A percentile compares a stretch with the other conserved stretches of the same genome.
Conservation (phyloP, 495 filamentous ascomycete genomes). For the Penicillium steckii region DNA sequence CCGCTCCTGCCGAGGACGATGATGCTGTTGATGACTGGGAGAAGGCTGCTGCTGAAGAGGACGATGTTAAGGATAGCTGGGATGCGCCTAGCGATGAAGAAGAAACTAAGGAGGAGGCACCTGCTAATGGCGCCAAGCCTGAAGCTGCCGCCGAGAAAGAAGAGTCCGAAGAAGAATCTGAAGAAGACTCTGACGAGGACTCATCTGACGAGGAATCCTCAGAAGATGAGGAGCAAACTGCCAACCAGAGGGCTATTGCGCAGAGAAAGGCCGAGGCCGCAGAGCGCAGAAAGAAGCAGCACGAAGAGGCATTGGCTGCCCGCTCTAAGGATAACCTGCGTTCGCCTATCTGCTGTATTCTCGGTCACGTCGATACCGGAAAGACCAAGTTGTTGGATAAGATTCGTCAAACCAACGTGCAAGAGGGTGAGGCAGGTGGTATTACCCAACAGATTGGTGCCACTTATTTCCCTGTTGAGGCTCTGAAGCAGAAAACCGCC, state of each 20-base stretch:
- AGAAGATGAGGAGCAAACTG: slow-evolving; percentile 68
- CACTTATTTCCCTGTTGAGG: slow-evolving; percentile 97
- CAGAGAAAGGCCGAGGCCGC: slow-evolving; percentile 84
- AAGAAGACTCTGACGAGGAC: slow-evolving; percentile 49
- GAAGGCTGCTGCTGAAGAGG: slow-evolving; percentile 73
- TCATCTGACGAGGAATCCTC: slow-evolving; percentile 56
- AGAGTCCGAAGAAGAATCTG: slow-evolving; percentile 27
- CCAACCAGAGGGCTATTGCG: slow-evolving; percentile 64
- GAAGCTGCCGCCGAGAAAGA: slow-evolving; percentile 17
- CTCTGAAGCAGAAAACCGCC: slow-evolving; percentile 82
- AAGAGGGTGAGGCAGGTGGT: slow-evolving; percentile 99
- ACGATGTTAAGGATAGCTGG: slow-evolving; percentile 90
- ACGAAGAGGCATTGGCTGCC: slow-evolving; percentile 88
- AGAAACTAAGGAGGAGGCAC: slow-evolving; percentile 18
- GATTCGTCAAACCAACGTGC: slow-evolving; percentile 97
- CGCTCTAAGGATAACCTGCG: slow-evolving; percentile 92
- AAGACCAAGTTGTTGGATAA: slow-evolving; percentile 99
- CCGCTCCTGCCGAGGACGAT: slow-evolving; percentile 55
- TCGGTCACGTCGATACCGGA: slow-evolving; percentile 99
- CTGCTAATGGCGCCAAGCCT: slow-evolving; percentile 8
- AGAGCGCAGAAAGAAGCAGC: slow-evolving; percentile 82
- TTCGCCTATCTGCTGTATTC: slow-evolving; percentile 98
- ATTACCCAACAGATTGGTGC: slow-evolving; percentile 99
- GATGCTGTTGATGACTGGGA: slow-evolving; percentile 85
- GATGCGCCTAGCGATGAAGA: slow-evolving; percentile 85